Evolutionary conservation across 2,329 filamentous ascomycete species (phyloP).

Genomic region (Colletotrichum truncatum): DNA sequence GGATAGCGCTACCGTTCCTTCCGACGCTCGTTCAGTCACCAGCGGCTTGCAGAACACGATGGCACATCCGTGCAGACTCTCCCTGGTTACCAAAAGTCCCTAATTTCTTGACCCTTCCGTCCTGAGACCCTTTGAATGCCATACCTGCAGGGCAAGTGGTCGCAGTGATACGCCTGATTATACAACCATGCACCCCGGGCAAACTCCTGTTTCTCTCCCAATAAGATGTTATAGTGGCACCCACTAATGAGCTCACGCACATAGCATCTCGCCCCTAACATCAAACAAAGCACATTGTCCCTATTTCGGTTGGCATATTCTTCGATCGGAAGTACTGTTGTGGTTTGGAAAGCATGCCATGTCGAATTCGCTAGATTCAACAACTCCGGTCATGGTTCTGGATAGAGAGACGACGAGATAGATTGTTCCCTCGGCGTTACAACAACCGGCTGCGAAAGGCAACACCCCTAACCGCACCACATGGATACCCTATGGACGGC

Average conservation of each 20-base stretch:
- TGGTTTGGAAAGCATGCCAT: background rate
- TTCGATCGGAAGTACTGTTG: background rate
- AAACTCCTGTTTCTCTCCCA: background rate
- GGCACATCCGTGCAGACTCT: conserved; percentile 1
- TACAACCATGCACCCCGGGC: conserved; percentile 10
- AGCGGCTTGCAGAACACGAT: background rate
- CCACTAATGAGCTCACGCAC: background rate
- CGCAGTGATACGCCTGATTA: conserved; percentile 5
- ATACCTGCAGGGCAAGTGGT: conserved; percentile 1
- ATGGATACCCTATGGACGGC: background rate
- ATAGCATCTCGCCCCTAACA: background rate
- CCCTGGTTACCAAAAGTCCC: background rate
- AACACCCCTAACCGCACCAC: background rate
- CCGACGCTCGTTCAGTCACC: background rate
- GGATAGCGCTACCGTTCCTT: background rate
- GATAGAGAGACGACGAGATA: too few relatives aligned
- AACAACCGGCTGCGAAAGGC: too few relatives aligned
- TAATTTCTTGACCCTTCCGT: background rate
- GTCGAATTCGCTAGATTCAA: too few relatives aligned
- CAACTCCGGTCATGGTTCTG: too few relatives aligned
- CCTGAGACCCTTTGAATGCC: conserved; percentile 1
- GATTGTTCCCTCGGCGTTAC: too few relatives aligned
- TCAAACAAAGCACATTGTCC: too few relatives aligned
- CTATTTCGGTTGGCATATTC: background rate
- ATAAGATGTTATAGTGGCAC: background rate